These are phyloP conservation scores for Populus euphratica DNA, from an alignment of 345 rosid species.

Conservation along the genomic window DNA sequence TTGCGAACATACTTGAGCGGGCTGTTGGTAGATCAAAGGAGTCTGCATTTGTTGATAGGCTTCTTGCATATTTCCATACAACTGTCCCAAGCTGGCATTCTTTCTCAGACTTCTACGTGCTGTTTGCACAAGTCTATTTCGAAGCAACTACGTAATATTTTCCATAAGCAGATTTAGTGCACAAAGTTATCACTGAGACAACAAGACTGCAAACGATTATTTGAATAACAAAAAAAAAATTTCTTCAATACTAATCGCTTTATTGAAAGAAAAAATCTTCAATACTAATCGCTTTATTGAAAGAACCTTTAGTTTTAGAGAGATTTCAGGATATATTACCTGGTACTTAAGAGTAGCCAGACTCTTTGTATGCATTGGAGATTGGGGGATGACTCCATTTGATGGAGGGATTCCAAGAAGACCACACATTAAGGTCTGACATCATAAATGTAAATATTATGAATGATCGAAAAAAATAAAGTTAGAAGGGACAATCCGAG, in stretches of 20 bases:
- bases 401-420: constrained; percentile 36
- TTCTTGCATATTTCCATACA: constrained; percentile 34
- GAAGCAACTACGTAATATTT: constrained; percentile 19
- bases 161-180: not conserved
- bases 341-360: constrained; percentile 34
- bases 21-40: constrained; percentile 28
- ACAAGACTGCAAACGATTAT: not conserved
- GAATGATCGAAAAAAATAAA: not conserved
- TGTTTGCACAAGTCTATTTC: constrained; percentile 24
- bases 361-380: constrained; percentile 38
- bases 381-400: constrained; percentile 39
- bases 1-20: constrained; percentile 11
- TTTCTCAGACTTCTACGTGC: constrained; percentile 21
- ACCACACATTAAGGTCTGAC: constrained; percentile 29
- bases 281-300: not conserved
- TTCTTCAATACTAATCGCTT: not conserved
- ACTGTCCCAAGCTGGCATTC: constrained; percentile 27
- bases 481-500: not conserved
- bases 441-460: not conserved
- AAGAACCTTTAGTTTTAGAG: not conserved
- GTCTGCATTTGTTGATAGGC: constrained; percentile 32
- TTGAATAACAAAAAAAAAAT: not conserved
- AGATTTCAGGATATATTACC: constrained; percentile 6
- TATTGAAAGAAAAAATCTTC: not conserved
- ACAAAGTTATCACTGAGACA: not conserved